phyloP scores from a whole-genome alignment of 441 rosid species.

The Euphorbia celastroides region DNA sequence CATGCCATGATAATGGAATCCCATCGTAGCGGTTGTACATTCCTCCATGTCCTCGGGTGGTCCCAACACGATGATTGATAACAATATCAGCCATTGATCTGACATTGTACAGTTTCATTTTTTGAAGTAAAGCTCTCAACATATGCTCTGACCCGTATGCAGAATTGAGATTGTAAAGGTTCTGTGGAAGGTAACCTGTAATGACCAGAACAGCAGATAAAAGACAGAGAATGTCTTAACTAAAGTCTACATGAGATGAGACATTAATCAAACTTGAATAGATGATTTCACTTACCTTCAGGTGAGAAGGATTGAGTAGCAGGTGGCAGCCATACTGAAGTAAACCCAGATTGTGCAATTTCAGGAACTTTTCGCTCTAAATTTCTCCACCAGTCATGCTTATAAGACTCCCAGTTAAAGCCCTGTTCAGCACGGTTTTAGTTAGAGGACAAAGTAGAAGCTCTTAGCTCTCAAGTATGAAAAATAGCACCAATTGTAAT shows the following conservation, averaged over 20 bases:
- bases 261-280: background rate
- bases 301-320: conserved; percentile 67
- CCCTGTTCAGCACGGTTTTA: conserved; percentile 42
- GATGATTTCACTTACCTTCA: conserved; percentile 49
- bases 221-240: background rate
- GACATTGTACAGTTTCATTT: conserved; percentile 70
- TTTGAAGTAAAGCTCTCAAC: conserved; percentile 56
- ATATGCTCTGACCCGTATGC: conserved; percentile 81
- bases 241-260: background rate
- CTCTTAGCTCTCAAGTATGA: background rate
- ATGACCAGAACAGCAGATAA: background rate
- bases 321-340: conserved; percentile 90
- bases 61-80: conserved; percentile 91
- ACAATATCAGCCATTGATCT: conserved; percentile 97
- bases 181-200: conserved; percentile 90
- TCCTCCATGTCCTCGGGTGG: conserved; percentile 77
- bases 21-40: conserved; percentile 90
- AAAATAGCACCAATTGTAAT: background rate
- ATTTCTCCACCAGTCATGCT: conserved; percentile 88
- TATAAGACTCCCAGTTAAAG: conserved; percentile 93
- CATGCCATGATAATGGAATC: conserved; percentile 73
- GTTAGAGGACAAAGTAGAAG: conserved; percentile 7
- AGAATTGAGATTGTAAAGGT: conserved; percentile 75
- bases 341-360: conserved; percentile 80
- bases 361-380: conserved; percentile 64